These are phyloP conservation scores for Triticum turgidum DNA, from an alignment of 176 grass and related monocot genomes.

Conservation along the genomic window DNA sequence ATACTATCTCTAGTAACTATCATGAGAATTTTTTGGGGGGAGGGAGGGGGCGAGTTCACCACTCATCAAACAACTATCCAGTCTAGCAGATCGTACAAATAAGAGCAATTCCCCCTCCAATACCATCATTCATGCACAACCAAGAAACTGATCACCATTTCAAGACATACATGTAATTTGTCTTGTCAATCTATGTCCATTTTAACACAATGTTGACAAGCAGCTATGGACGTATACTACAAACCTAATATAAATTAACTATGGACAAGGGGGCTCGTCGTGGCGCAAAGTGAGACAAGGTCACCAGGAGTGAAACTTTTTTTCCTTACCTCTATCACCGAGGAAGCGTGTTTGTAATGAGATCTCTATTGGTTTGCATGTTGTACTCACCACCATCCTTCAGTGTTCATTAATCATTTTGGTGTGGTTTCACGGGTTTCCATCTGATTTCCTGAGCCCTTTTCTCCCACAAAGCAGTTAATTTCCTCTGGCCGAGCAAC, in stretches of 20 bases:
- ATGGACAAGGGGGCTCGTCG: background rate
- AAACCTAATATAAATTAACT: constrained; percentile 20
- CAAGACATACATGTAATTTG: no score
- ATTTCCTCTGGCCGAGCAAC: no score
- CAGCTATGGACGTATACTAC: background rate
- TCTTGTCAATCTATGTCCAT: no score
- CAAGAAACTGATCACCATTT: no score
- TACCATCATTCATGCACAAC: no score
- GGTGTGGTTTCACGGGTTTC: background rate
- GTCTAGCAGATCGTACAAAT: background rate
- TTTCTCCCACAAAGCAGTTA: no score
- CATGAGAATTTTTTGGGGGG: background rate
- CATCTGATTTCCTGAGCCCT: no score
- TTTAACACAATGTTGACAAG: no score
- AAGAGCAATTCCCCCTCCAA: background rate
- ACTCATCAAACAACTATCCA: background rate
- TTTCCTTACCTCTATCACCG: background rate
- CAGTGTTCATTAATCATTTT: background rate
- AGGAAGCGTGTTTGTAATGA: constrained; percentile 11
- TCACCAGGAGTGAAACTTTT: background rate
- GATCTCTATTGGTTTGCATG: background rate
- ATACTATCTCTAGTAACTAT: background rate
- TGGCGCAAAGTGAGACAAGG: background rate
- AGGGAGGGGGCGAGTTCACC: background rate
- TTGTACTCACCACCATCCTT: background rate